These are phyloP conservation scores for Thalassiosira exigua DNA, from an alignment of 352 stramenopile genomes.

Conservation along the genomic window DNA sequence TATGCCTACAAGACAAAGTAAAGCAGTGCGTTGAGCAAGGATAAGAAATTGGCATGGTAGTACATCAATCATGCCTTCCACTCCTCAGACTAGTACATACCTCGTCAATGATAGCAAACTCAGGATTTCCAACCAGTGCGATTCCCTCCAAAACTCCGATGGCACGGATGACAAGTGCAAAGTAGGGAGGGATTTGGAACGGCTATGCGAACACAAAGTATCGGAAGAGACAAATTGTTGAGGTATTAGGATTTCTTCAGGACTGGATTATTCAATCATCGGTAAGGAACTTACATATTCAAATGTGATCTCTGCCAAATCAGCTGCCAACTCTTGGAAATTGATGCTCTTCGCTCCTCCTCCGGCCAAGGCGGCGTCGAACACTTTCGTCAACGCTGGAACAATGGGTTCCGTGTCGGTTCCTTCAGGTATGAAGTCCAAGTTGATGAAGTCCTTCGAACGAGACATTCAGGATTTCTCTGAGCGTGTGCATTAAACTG, in stretches of 20 bases:
- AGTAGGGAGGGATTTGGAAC: conserved; percentile 80
- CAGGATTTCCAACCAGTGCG: conserved; percentile 88
- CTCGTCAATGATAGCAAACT: conserved; percentile 90
- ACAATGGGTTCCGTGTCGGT: conserved; percentile 87
- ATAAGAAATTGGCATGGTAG: no score
- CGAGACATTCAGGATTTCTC: not conserved
- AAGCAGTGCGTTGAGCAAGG: conserved; percentile 15
- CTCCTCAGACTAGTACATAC: no score
- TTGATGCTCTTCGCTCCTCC: conserved; percentile 89
- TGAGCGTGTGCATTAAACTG: no score
- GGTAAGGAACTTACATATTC: conserved; percentile 72
- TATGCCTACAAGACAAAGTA: conserved; percentile 77
- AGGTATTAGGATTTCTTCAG: no score
- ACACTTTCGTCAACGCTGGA: conserved; percentile 86
- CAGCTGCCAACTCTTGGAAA: conserved; percentile 87
- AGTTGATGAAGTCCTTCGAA: conserved; percentile 87
- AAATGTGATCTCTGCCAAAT: conserved; percentile 89
- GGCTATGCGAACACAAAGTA: conserved; percentile 26
- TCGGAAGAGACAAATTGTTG: no score
- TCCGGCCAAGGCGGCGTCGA: conserved; percentile 87
- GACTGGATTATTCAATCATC: no score
- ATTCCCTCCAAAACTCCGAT: conserved; percentile 90
- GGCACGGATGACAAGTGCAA: conserved; percentile 89
- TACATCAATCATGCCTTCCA: no score
- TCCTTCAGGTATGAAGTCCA: conserved; percentile 87